Evolutionary conservation across 306 rosid genomes (phyloP).

Genomic region (Hylodesmum podocarpum): DNA sequence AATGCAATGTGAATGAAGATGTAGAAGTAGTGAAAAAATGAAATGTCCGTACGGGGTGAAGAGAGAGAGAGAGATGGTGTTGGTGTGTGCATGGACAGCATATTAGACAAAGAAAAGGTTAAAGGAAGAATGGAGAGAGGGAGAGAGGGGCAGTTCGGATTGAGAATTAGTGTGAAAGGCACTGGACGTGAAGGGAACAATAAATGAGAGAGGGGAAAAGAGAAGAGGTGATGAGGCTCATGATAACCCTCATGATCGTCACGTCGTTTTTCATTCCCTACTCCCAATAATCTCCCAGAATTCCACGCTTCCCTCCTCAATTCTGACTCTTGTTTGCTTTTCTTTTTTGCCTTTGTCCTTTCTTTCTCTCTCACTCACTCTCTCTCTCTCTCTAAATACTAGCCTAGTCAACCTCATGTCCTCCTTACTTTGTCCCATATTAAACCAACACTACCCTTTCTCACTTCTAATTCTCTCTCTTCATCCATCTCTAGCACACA

Average conservation of each 20-base stretch:
- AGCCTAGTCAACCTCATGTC: slow-evolving; percentile 63
- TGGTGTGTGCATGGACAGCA: slow-evolving; percentile 19
- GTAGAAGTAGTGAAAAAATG: background rate
- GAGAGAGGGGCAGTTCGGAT: slow-evolving; percentile 85
- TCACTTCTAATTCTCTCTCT: background rate
- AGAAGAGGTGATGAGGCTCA: slow-evolving; percentile 66
- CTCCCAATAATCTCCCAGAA: slow-evolving; percentile 96
- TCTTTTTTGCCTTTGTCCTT: slow-evolving; percentile 6
- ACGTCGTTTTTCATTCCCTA: slow-evolving; percentile 86
- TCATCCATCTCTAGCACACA: no score
- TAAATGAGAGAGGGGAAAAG: slow-evolving; percentile 46
- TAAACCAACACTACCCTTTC: slow-evolving; percentile 46
- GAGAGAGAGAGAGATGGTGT: background rate
- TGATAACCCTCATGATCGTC: slow-evolving; percentile 96
- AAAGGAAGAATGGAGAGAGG: slow-evolving; percentile 25
- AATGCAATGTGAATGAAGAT: background rate
- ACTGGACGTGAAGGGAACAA: slow-evolving; percentile 58
- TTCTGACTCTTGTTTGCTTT: background rate
- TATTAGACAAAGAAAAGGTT: slow-evolving; percentile 48
- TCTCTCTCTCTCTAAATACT: slow-evolving; percentile 20
- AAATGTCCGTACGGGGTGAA: slow-evolving; percentile 21
- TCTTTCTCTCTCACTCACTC: slow-evolving; percentile 15
- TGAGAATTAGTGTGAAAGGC: slow-evolving; percentile 89
- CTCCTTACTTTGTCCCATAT: slow-evolving; percentile 54
- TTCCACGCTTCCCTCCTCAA: slow-evolving; percentile 55